These are phyloP conservation scores for Zygosaccharomyces bisporus DNA, from an alignment of 805 yeast genomes.

Conservation along the genomic window DNA sequence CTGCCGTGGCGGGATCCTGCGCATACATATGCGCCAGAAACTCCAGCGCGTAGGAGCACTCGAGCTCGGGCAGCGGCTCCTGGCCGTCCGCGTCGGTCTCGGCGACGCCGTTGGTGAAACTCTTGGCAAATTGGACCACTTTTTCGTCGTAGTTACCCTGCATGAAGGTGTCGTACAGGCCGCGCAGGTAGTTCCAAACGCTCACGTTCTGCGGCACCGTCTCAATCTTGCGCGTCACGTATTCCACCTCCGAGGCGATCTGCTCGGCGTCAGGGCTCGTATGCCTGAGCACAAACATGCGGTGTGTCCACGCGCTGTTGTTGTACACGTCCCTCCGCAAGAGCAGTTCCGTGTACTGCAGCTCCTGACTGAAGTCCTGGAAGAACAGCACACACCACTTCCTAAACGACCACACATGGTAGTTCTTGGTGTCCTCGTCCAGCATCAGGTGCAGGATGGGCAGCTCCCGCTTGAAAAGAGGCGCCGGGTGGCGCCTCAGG, in stretches of 20 bases:
- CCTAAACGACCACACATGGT: slow-evolving; percentile 93
- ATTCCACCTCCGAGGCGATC: slow-evolving; percentile 50
- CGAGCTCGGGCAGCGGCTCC: slow-evolving; percentile 29
- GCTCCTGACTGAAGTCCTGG: slow-evolving; percentile 48
- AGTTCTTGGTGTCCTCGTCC: slow-evolving; percentile 79
- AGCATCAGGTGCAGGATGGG: slow-evolving; percentile 66
- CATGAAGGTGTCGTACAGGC: slow-evolving; percentile 42
- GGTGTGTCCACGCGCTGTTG: slow-evolving; percentile 91
- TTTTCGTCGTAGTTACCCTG: slow-evolving; percentile 32
- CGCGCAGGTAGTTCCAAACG: slow-evolving; percentile 78
- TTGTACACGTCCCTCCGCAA: slow-evolving; percentile 68
- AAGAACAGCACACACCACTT: slow-evolving; percentile 74
- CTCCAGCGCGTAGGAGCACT: slow-evolving; percentile 63
- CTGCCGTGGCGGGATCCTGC: slow-evolving; percentile 26
- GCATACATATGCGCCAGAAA: slow-evolving; percentile 50
- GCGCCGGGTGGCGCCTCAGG: slow-evolving; percentile 38
- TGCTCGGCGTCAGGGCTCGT: slow-evolving; percentile 20
- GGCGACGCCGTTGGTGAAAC: slow-evolving; percentile 38
- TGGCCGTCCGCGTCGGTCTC: slow-evolving; percentile 20
- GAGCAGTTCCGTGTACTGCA: slow-evolving; percentile 46
- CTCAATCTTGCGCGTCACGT: slow-evolving; percentile 46
- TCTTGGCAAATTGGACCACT: slow-evolving; percentile 44
- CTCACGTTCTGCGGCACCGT: slow-evolving; percentile 77
- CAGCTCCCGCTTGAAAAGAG: slow-evolving; percentile 48
- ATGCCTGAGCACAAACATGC: slow-evolving; percentile 54